Conservation (phyloP, 371 early-diverging fungal genomes). For the Lichtheimia ornata region DNA sequence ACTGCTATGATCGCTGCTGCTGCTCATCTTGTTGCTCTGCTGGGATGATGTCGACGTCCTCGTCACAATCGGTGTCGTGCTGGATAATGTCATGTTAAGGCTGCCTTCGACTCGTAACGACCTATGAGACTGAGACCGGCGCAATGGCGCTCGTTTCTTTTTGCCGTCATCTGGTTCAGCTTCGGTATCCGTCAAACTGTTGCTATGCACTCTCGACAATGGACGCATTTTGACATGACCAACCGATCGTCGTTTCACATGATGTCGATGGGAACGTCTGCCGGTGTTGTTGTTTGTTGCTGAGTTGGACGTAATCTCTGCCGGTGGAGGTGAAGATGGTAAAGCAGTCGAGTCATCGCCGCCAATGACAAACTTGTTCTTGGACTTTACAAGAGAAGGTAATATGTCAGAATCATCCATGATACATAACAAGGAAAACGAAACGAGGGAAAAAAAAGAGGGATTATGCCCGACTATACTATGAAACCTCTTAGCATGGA, state of each 20-base stretch:
- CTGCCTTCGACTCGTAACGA: not conserved
- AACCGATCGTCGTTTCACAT: constrained; percentile 10
- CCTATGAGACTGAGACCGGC: constrained; percentile 13
- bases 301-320: constrained; percentile 5
- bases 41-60: not conserved
- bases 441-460: not conserved
- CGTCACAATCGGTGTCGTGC: not conserved
- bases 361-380: constrained; percentile 6
- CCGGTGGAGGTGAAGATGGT: constrained; percentile 9
- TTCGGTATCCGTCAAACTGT: constrained; percentile 12
- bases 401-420: not conserved
- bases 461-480: not conserved
- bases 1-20: not conserved
- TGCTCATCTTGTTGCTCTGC: not conserved
- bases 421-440: not conserved
- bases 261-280: constrained; percentile 14
- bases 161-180: constrained; percentile 1
- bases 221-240: constrained; percentile 8
- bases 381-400: not conserved
- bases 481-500: not conserved
- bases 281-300: not conserved
- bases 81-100: not conserved
- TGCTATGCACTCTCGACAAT: constrained; percentile 6
- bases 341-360: not conserved
- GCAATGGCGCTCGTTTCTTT: not conserved